These are phyloP conservation scores for Bipolaris bicolor DNA, from an alignment of 2,329 filamentous ascomycete genomes.

Conservation along the genomic window DNA sequence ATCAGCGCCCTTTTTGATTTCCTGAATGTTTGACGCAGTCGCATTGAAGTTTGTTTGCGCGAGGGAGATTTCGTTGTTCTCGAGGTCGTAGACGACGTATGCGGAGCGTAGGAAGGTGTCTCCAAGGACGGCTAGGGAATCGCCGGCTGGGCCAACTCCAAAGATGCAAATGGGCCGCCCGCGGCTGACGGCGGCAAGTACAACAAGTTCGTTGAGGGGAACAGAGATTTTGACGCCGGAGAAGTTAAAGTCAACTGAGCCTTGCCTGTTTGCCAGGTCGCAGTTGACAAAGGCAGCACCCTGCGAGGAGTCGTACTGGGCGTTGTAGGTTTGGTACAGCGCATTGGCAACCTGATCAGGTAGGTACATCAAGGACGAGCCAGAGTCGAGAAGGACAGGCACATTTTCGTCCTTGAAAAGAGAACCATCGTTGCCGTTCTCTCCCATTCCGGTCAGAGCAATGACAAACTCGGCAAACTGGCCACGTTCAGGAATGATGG, in stretches of 20 bases:
- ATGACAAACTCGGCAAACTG: slow-evolving; percentile 62
- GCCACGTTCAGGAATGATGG: slow-evolving; percentile 59
- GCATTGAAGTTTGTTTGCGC: slow-evolving; percentile 67
- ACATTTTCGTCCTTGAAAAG: slow-evolving; percentile 52
- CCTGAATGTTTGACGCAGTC: slow-evolving; percentile 56
- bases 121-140: slow-evolving; percentile 59
- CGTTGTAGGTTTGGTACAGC: slow-evolving; percentile 52
- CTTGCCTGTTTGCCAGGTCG: slow-evolving; percentile 54
- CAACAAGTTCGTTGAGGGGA: slow-evolving; percentile 61
- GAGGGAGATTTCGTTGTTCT: slow-evolving; percentile 65
- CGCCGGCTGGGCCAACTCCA: slow-evolving; percentile 57
- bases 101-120: slow-evolving; percentile 68
- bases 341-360: slow-evolving; percentile 63
- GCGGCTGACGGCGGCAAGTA: slow-evolving; percentile 54
- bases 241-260: slow-evolving; percentile 64
- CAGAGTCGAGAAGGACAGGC: slow-evolving; percentile 74
- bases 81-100: slow-evolving; percentile 68
- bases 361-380: slow-evolving; percentile 74
- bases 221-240: slow-evolving; percentile 62
- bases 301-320: slow-evolving; percentile 50
- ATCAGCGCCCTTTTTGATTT: slow-evolving; percentile 58
- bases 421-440: slow-evolving; percentile 51
- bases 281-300: slow-evolving; percentile 62
- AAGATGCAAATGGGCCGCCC: slow-evolving; percentile 55
- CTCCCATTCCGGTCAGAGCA: slow-evolving; percentile 56